A percentile compares a stretch with the other conserved stretches of the same genome.
Conservation (phyloP, 192 early-diverging fungal genomes). For the Cetraspora pellucida region DNA sequence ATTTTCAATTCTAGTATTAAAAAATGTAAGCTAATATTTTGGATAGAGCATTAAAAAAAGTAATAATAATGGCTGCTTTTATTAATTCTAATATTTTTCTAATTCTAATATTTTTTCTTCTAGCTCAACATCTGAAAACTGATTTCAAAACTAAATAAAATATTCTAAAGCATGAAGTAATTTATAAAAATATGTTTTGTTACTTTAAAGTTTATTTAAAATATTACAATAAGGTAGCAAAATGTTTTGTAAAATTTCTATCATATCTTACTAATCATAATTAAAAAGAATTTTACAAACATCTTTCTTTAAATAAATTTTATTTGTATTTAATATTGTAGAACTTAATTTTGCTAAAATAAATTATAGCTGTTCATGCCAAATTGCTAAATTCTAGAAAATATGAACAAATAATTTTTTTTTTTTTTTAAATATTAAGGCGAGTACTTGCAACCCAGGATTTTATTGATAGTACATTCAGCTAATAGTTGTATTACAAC, state of each 20-base stretch:
- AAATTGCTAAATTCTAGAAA: no score
- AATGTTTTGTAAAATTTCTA: slow-evolving; percentile 3
- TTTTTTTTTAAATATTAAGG: no score
- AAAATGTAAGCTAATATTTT: neutral
- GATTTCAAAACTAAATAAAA: neutral
- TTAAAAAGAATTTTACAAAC: no score
- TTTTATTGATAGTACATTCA: no score
- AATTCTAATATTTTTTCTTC: neutral
- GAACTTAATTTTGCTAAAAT: no score
- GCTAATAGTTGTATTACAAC: no score
- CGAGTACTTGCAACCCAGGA: no score
- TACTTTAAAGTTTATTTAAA: slow-evolving; percentile 1
- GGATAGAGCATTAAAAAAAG: neutral
- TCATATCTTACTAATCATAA: no score
- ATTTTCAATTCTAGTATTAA: slow-evolving; percentile 4
- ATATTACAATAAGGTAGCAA: neutral
- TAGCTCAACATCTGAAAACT: neutral
- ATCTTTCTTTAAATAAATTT: no score
- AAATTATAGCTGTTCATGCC: no score
- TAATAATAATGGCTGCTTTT: neutral
- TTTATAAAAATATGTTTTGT: neutral
- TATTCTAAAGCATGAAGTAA: neutral
- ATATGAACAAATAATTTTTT: no score
- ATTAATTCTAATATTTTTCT: neutral
- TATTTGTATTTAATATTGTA: no score